Percentiles rank a stretch among this genome's conserved stretches.
Evolutionary conservation across 2,329 filamentous ascomycete species (phyloP).

Genomic region (Aspergillus hortae): DNA sequence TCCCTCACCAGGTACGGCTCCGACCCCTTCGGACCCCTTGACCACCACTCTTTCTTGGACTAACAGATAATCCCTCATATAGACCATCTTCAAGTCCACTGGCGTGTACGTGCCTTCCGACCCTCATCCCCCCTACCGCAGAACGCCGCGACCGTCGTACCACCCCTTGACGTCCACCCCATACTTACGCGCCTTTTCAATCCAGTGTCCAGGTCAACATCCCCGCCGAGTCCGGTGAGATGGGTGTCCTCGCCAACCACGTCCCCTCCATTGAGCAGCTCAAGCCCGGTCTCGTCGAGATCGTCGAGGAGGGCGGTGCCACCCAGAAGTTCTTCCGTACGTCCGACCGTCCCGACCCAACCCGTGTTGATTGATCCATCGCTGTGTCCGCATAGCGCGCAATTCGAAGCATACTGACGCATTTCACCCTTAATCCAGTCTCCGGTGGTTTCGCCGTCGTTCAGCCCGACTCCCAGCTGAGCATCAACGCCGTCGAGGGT

Average conservation of each 20-base stretch:
- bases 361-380: conserved; percentile 3
- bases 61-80: conserved; percentile 20
- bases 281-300: conserved; percentile 91
- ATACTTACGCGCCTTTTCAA: conserved; percentile 61
- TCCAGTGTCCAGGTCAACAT: conserved; percentile 93
- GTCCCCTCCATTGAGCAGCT: conserved; percentile 98
- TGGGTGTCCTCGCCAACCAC: conserved; percentile 99
- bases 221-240: conserved; percentile 94
- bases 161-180: conserved; percentile 11
- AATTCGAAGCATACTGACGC: conserved; percentile 23
- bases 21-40: conserved; percentile 13
- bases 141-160: conserved; percentile 10
- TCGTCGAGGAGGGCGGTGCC: conserved; percentile 83
- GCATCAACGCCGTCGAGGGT: conserved; percentile 97
- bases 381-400: too few species aligned
- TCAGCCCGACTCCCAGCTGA: conserved; percentile 89
- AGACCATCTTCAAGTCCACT: conserved; percentile 68
- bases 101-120: conserved; percentile 59
- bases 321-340: conserved; percentile 98
- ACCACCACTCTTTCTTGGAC: conserved; percentile 12
- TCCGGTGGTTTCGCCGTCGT: conserved; percentile 96
- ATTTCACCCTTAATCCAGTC: conserved; percentile 52
- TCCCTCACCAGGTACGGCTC: conserved; percentile 90
- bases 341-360: conserved; percentile 31
- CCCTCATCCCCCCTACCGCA: neutral